phyloP scores from a whole-genome alignment of 2,329 filamentous ascomycete genomes.

The Cladosporium sp. region DNA sequence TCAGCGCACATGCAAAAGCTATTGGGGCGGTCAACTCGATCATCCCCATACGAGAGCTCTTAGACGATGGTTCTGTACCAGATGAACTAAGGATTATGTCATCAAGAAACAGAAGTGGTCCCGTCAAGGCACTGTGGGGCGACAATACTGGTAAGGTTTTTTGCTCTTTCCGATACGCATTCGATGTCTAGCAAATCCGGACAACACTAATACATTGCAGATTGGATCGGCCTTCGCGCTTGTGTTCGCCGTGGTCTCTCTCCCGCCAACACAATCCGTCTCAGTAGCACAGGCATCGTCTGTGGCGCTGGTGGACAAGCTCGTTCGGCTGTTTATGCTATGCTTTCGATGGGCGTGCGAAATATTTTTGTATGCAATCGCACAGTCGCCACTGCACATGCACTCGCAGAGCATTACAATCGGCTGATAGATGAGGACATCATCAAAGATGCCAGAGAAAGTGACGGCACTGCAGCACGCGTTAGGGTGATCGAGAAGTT shows the following conservation, averaged over 20 bases:
- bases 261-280: slow-evolving; percentile 59
- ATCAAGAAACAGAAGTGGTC: slow-evolving; percentile 60
- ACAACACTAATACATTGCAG: slow-evolving; percentile 28
- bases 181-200: background rate
- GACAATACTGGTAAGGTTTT: slow-evolving; percentile 58
- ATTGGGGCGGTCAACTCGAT: slow-evolving; percentile 75
- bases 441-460: slow-evolving; percentile 20
- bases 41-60: slow-evolving; percentile 61
- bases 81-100: slow-evolving; percentile 50
- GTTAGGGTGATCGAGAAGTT: slow-evolving; percentile 58
- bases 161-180: background rate
- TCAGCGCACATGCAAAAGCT: slow-evolving; percentile 67
- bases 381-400: slow-evolving; percentile 62
- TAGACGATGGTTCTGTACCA: slow-evolving; percentile 55
- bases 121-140: slow-evolving; percentile 66
- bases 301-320: slow-evolving; percentile 70
- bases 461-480: slow-evolving; percentile 17
- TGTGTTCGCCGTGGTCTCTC: slow-evolving; percentile 69
- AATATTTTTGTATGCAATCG: slow-evolving; percentile 74
- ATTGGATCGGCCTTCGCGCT: slow-evolving; percentile 74
- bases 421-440: slow-evolving; percentile 39
- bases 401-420: slow-evolving; percentile 67
- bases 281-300: slow-evolving; percentile 50
- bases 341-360: slow-evolving; percentile 71
- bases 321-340: slow-evolving; percentile 70